Conservation (phyloP, 108 stramenopile genomes). For the Discostella pseudostelligera region DNA sequence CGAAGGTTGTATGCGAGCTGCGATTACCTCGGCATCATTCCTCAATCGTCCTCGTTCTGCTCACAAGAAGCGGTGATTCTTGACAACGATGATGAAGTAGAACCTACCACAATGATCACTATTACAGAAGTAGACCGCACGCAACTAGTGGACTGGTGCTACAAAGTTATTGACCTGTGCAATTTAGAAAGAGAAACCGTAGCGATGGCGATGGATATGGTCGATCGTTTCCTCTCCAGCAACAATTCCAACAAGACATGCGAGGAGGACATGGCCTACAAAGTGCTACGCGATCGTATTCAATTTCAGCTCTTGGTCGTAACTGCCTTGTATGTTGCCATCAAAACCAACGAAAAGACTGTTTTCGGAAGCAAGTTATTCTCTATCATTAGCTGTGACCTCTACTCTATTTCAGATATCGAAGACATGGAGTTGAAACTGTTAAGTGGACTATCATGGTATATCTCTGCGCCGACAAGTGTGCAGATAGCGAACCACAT, state of each 20-base stretch:
- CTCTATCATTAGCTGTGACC: slow-evolving; percentile 50
- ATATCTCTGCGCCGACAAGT: slow-evolving; percentile 34
- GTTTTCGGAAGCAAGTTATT: slow-evolving; percentile 50
- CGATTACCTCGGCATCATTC: too few species aligned
- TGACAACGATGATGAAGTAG: neutral
- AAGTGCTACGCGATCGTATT: slow-evolving; percentile 33
- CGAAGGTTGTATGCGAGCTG: too few species aligned
- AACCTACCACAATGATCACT: neutral
- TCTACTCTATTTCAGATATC: slow-evolving; percentile 49
- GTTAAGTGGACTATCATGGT: slow-evolving; percentile 41
- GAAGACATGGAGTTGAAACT: slow-evolving; percentile 55
- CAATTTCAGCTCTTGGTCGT: slow-evolving; percentile 56
- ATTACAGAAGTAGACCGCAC: neutral
- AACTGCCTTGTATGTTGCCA: slow-evolving; percentile 50
- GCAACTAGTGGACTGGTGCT: slow-evolving; percentile 28
- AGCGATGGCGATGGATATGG: slow-evolving; percentile 19
- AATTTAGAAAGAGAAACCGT: slow-evolving; percentile 11
- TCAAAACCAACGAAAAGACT: slow-evolving; percentile 56
- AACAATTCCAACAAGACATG: neutral
- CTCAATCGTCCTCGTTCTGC: too few species aligned
- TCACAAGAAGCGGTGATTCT: too few species aligned
- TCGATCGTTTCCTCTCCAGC: slow-evolving; percentile 32
- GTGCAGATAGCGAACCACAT: slow-evolving; percentile 27
- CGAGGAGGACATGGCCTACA: neutral
- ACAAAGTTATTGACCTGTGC: slow-evolving; percentile 18